Evolutionary conservation across 371 early-diverging fungal species (phyloP).

Genomic region (Parasitella parasitica): DNA sequence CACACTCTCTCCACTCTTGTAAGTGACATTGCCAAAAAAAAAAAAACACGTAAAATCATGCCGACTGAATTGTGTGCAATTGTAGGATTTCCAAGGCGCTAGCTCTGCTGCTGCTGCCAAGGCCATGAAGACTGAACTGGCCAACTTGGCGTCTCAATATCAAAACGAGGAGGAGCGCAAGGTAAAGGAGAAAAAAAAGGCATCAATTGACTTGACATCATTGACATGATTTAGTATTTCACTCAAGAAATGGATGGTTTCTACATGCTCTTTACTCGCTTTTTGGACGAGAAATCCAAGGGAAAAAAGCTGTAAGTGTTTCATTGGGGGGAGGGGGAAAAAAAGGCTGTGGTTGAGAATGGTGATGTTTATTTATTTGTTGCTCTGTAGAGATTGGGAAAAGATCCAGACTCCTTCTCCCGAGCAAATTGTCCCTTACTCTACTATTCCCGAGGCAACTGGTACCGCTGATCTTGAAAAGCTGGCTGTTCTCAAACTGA

Average conservation of each 20-base stretch:
- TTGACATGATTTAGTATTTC: slow-evolving; percentile 32
- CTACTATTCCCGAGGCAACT: slow-evolving; percentile 55
- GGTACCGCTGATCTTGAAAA: slow-evolving; percentile 74
- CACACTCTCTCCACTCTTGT: slow-evolving; percentile 63
- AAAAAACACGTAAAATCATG: neutral
- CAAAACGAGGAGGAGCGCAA: slow-evolving; percentile 56
- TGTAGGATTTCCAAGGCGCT: slow-evolving; percentile 66
- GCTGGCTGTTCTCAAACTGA: slow-evolving; percentile 98
- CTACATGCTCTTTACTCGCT: slow-evolving; percentile 87
- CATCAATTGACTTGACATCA: neutral
- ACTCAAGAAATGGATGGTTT: slow-evolving; percentile 88
- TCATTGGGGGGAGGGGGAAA: neutral
- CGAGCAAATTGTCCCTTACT: slow-evolving; percentile 84
- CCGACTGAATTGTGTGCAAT: neutral
- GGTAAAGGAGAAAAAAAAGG: slow-evolving; percentile 29
- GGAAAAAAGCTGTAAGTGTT: slow-evolving; percentile 80
- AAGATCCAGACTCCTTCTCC: slow-evolving; percentile 89
- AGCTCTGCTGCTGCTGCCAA: slow-evolving; percentile 68
- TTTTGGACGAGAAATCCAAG: slow-evolving; percentile 78
- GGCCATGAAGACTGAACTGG: slow-evolving; percentile 64
- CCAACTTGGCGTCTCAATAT: slow-evolving; percentile 51
- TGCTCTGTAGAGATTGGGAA: slow-evolving; percentile 79
- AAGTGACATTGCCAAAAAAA: slow-evolving; percentile 27
- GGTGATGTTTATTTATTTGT: neutral
- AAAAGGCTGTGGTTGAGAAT: neutral